phyloP scores from a whole-genome alignment of 352 stramenopile genomes.

The Globisporangium acanthophoron region DNA sequence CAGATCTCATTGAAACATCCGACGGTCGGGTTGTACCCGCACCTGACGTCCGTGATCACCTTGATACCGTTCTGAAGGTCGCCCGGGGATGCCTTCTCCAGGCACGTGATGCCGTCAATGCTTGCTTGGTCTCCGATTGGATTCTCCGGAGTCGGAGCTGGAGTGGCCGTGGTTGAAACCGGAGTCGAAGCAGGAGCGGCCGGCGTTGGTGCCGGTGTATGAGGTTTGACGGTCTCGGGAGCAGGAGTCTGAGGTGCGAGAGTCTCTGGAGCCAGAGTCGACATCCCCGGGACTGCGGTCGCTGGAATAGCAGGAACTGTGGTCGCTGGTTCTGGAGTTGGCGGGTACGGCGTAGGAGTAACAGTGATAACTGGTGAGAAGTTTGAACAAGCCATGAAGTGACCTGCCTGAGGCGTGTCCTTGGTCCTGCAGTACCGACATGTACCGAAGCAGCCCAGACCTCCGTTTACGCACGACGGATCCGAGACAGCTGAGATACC shows the following conservation, averaged over 20 bases:
- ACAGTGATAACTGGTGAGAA: not conserved
- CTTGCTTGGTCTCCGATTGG: not conserved
- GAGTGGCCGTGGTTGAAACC: not conserved
- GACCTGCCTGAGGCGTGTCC: slow-evolving; percentile 8
- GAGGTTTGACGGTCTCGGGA: not conserved
- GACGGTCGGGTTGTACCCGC: slow-evolving; percentile 1
- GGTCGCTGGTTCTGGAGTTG: not conserved
- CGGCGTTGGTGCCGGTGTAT: not conserved
- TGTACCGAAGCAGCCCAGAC: slow-evolving; percentile 13
- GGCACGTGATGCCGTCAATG: not conserved
- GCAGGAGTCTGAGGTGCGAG: not conserved
- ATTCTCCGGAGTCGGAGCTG: slow-evolving; percentile 1
- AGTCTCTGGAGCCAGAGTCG: not conserved
- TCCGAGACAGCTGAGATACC: slow-evolving; percentile 9
- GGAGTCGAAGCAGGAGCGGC: not conserved
- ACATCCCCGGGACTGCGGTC: not conserved
- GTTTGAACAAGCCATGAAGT: slow-evolving; percentile 6
- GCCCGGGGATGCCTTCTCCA: slow-evolving; percentile 3
- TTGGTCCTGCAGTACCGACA: slow-evolving; percentile 8
- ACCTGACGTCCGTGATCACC: slow-evolving; percentile 8
- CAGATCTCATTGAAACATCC: slow-evolving; percentile 12
- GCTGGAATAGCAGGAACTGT: not conserved
- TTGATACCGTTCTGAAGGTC: slow-evolving; percentile 20
- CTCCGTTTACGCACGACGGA: slow-evolving; percentile 6
- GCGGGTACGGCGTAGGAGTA: not conserved